Percentiles rank a stretch among this genome's conserved stretches.
These are phyloP conservation scores for Globisporangium emineosum DNA, from an alignment of 352 stramenopile species.

Conservation along the genomic window DNA sequence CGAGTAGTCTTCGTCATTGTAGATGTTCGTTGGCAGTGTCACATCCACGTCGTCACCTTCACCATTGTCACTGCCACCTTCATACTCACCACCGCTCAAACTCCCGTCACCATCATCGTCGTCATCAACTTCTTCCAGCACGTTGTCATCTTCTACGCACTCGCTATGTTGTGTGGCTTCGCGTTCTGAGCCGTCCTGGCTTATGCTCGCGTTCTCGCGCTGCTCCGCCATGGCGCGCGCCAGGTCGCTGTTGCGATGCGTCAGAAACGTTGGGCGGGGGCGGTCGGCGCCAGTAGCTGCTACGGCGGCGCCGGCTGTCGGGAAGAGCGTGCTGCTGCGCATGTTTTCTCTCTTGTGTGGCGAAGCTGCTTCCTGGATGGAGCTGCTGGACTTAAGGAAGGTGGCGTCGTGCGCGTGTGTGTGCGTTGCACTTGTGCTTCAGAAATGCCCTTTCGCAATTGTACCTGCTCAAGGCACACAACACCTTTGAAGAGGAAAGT, in stretches of 20 bases:
- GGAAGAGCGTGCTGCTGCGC: constrained; percentile 14
- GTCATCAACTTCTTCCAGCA: constrained; percentile 23
- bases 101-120: constrained; percentile 12
- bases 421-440: neutral
- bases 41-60: neutral
- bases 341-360: neutral
- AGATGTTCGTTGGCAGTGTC: neutral
- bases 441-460: neutral
- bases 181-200: neutral
- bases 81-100: neutral
- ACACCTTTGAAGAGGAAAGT: neutral
- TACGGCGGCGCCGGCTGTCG: neutral
- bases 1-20: constrained; percentile 16
- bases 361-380: neutral
- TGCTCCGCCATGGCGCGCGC: constrained; percentile 20
- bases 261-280: constrained; percentile 11
- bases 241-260: constrained; percentile 18
- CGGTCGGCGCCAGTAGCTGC: neutral
- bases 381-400: neutral
- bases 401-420: neutral
- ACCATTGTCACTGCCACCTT: neutral
- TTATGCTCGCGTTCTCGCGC: neutral
- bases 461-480: neutral
- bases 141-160: constrained; percentile 13
- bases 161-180: too few relatives aligned